Base-by-base conservation (phyloP, 176 grass and related monocot species). In the Phyllostachys edulis region DNA sequence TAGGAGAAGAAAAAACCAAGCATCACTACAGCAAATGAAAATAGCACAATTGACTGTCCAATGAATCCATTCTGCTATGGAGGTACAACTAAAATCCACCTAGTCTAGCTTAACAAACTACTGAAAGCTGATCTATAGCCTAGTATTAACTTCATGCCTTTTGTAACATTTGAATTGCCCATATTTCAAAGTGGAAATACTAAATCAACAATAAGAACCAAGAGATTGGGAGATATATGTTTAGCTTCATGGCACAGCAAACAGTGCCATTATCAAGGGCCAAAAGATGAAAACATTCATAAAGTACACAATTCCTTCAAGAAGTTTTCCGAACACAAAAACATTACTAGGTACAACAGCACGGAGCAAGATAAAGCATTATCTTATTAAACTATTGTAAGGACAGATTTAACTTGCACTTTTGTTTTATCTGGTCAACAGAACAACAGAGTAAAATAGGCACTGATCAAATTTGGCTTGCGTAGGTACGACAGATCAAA, bases 81-180 rank as follows among this genome's bases (percentile, higher is more conserved):
- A 69, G 20, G 27, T 56, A 67, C 17, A 47, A 75, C 45, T 80
- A 50, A 50, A 50, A 77, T 27, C 9, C 41, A 82, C 39, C 14
- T 27, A 61, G 23, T 76, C 41, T 88, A 77, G 38, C 45, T 80
- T 61, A 64, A 10, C 27, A 68, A n/a, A 24, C 55, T 70, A 50
- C n/a, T 40, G 10, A 15, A 80, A 84, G 37, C 16, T 55, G 21
- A 62, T 76, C 4, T 50, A 0, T 80, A 23, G 26, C 45, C 40
- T 49, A 78, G 18, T 51, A 76, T 77, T 69, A 84, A 57, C 24
- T 54, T 65, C 44, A 77, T 75, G 62, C 46, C 49, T 71, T 18
- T 69, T 69, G 17, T 75, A 62, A 32, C 50, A 78, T 44, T 50
- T 9, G 26, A 56, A 79, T 55, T 63, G 2, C 9, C 45, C n/a